Evolutionary conservation across 148 eudicot species (phyloP), one percentile per base, ranked within the genome.

Genomic region (Vaccinium macrocarpon): DNA sequence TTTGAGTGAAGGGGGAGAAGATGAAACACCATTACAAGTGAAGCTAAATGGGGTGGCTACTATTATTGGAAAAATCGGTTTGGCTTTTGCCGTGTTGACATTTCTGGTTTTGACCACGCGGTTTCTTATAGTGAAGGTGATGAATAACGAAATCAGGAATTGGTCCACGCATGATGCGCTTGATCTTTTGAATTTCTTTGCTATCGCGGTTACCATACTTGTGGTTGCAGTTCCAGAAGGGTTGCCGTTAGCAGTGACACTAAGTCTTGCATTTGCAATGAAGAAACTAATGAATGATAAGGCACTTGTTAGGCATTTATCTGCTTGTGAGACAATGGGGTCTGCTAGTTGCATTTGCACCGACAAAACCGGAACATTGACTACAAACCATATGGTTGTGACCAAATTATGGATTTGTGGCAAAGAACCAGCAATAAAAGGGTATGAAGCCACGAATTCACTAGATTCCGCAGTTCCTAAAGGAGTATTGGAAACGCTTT

Each of bases 221-320:
- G 98, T 95, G 8, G 98, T 95, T 78, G 98, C 98, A 2, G 98
- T 95, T 52, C 98, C 98, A 0, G 98, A 95, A 85, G 98, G 98
- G 38, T 86, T 95, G 14, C 98, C 98, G 5, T 81, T 95, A 80
- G 98, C 98, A 0, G 98, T 95, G 52, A 95, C 97, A 2, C 83
- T 95, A 14, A 95, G 98, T 82, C 94, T 95, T 53, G 98, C 98
- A 3, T 95, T 93, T 86, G 97, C 97, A 4, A 93, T 95, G 98
- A 94, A 95, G 89, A 90, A 95, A 52, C 82, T 95, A 68, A 95
- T 95, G 98, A 88, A 88, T 13, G 95, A 93, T 82, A 91, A 85
- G 87, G 98, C 97, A 2, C 93, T 95, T 6, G 94, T 95, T 15
- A 87, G 98, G 52, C 95, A 95, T 81, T 91, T 95, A 11, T 92